Base-by-base conservation (phyloP, 768 basidiomycete species). In the Hypholoma fasciculare region DNA sequence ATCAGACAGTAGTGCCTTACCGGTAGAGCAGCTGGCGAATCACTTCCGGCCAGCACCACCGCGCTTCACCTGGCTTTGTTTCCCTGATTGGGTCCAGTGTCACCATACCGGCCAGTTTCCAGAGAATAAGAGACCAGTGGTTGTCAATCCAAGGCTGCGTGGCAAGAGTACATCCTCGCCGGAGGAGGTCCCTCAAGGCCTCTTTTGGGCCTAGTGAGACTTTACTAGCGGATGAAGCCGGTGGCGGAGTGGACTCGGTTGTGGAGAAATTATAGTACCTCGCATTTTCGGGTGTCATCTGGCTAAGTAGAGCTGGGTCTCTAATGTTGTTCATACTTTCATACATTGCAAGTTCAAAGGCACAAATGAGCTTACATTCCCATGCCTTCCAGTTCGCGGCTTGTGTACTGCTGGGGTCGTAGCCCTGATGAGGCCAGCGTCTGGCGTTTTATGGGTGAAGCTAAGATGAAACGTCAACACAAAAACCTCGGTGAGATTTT, bases 21-120 rank as follows among this genome's bases (percentile, higher is more conserved):
- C 96, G 80, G 72, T 98, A 96, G 51, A 86, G 78, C 5, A 98
- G 77, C 74, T 98, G 96, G 14, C 83, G 76, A 48, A 93, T 82
- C 6, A 92, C 88, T 70, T 92, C 91, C 11, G 75, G 69, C 88
- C 90, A 97, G 62, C 83, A 87, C 94, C 96, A 99, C 19, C 86
- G 75, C 61, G 77, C 84, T 55, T 65, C 71, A 17, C 63, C 62
- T 49, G 78, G 74, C 47, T 81, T 72, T 13, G 59, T 67, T 65
- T 86, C 86, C 40, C 77, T 74, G 23, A 79, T 70, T 4, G 95
- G 94, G 57, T 92, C 86, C 1, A 94, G 78, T 37, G 81, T 77
- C 1, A 87, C 88, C 82, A 94, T 85, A 12, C 92, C 90, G 3
- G 94, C 93, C 19, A 97, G 73, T 74, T 99, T 99, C 97, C 97